Evolutionary conservation across 305 asterid genomes (phyloP).

Genomic region (Solanum hybrid): DNA sequence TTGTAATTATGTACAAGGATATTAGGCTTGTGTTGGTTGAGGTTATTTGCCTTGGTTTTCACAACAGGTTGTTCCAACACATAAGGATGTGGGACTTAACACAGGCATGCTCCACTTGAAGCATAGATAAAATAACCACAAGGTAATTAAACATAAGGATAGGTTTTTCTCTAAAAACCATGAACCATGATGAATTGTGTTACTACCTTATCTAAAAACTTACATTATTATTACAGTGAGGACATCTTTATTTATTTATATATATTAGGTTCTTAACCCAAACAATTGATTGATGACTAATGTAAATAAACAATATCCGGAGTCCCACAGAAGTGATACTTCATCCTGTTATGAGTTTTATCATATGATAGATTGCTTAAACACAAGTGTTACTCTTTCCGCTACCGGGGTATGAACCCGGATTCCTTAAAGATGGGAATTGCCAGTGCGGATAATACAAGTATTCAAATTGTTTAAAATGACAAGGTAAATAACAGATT

Average conservation of each 20-base stretch:
- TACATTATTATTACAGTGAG: not conserved
- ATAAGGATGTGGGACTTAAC: too few relatives aligned
- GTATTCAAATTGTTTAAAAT: not conserved
- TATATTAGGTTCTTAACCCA: not conserved
- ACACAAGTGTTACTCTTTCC: not conserved
- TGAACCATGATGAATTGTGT: not conserved
- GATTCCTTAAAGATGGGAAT: not conserved
- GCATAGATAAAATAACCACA: not conserved
- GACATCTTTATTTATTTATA: not conserved
- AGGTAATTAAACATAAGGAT: not conserved
- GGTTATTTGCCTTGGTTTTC: too few relatives aligned
- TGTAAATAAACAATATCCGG: too few relatives aligned
- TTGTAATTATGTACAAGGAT: too few relatives aligned
- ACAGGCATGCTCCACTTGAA: not conserved
- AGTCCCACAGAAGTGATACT: too few relatives aligned
- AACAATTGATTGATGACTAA: not conserved
- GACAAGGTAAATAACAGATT: not conserved
- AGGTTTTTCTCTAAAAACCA: not conserved
- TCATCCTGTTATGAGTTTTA: too few relatives aligned
- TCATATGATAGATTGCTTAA: too few relatives aligned
- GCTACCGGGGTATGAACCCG: not conserved
- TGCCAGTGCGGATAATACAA: not conserved
- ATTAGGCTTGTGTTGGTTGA: too few relatives aligned
- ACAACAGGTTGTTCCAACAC: too few relatives aligned
- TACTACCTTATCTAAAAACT: not conserved